Base-by-base conservation (phyloP, 495 filamentous ascomycete genomes). In the Tuber calosporum region DNA sequence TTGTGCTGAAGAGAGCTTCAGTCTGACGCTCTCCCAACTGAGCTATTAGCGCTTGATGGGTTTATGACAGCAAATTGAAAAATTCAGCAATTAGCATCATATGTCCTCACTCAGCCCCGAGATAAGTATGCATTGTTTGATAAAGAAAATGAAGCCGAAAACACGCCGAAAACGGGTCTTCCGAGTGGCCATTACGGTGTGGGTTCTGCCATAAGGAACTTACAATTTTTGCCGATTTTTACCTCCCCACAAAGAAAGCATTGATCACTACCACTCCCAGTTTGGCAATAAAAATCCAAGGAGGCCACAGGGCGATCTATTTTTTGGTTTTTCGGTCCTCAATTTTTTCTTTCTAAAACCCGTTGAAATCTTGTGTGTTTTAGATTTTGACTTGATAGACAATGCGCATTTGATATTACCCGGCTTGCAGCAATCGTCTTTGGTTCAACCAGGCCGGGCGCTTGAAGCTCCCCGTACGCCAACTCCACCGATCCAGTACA, bases 1-100 rank as follows among this genome's bases (percentile, higher is more conserved):
- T 40, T 72, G 68, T 40, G 53, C 72, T 39, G 39, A 73, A 71
- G 42, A n/a, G 36, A 30, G 42, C 75, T 77, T 77, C 75, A 77
- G 75, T 77, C 75, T 77, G 75, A 78, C 75, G 76, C 76, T 77
- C 76, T 77, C 76, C 76, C 76, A 78, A 78, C 76, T 78, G 76
- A 78, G 76, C 76, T 78, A 78, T 78, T 78, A 70, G 76, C 75
- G 76, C 76, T 73, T 77, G 42, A 15, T 34, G 19, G 26, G 0
- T 62, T 1, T 1, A 1, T 34, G 17, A 1, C 9, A 62, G 2
- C 3, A 13, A 62, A 62, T 34, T 62, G 5, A 13, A 17, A 4
- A 6, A 34, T 15, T 62, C 26, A 62, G 7, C 53, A 62, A 58
- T 26, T 5, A 13, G 4, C 20, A 19, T 62, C 53, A 62, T 30